Percentiles rank a stretch among this genome's conserved stretches.
phyloP scores from a whole-genome alignment of 495 filamentous ascomycete species.

The Talaromyces nanjingensis region DNA sequence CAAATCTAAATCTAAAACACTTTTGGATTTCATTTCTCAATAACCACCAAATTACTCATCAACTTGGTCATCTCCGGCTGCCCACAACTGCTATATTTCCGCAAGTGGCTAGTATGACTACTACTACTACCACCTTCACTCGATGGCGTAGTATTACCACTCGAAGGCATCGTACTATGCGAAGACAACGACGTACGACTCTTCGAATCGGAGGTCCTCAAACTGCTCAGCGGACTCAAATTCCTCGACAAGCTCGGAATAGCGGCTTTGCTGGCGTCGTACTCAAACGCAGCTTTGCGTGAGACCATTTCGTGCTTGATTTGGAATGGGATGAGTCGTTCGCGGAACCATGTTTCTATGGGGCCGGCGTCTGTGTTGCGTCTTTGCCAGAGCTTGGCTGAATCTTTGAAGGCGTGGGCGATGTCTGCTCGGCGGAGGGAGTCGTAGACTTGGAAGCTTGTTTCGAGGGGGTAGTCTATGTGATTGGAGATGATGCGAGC shows the following conservation, averaged over 20 bases:
- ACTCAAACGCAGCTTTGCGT: constrained; percentile 32
- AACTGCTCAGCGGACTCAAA: background rate
- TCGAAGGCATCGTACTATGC: background rate
- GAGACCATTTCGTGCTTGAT: constrained; percentile 22
- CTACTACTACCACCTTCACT: background rate
- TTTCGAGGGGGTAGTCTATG: constrained; percentile 28
- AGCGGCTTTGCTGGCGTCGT: constrained; percentile 26
- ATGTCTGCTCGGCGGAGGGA: constrained; percentile 41
- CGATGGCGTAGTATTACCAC: background rate
- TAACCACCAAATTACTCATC: background rate
- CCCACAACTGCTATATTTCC: background rate
- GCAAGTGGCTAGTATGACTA: background rate
- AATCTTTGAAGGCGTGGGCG: constrained; percentile 45
- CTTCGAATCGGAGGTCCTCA: background rate
- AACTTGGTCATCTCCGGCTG: background rate
- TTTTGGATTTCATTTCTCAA: background rate
- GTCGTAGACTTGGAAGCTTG: constrained; percentile 48
- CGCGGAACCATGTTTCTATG: constrained; percentile 31
- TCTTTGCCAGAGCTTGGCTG: constrained; percentile 32
- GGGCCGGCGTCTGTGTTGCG: constrained; percentile 35
- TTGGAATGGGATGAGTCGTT: constrained; percentile 30
- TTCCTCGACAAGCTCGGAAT: constrained; percentile 14
- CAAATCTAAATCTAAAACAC: background rate
- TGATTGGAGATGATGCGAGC: constrained; percentile 37
- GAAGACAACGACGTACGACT: background rate